Evolutionary conservation across 495 filamentous ascomycete species (phyloP).

Genomic region (Neurospora intermedia): DNA sequence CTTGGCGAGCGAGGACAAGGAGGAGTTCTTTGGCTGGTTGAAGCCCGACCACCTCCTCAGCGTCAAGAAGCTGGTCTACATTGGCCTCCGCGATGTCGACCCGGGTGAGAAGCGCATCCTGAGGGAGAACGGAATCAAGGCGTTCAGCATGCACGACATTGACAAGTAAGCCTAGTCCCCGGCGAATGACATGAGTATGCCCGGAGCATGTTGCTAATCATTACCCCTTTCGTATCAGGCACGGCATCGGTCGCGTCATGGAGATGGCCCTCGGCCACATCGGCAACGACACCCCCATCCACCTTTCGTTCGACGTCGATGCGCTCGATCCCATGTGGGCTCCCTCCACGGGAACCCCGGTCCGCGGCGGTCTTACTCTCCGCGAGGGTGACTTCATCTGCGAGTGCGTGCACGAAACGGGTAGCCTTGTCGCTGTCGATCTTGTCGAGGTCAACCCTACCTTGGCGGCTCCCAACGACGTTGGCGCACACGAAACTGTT

Average conservation of each 20-base stretch:
- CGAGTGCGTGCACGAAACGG: constrained; percentile 89
- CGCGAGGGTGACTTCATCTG: constrained; percentile 97
- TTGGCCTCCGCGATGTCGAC: constrained; percentile 90
- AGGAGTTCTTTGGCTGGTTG: constrained; percentile 82
- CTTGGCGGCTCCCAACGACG: constrained; percentile 48
- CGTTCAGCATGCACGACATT: constrained; percentile 98
- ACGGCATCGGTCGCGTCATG: constrained; percentile 92
- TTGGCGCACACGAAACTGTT: constrained; percentile 79
- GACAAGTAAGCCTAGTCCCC: constrained; percentile 49
- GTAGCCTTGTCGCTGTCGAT: constrained; percentile 83
- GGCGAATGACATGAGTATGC: background rate
- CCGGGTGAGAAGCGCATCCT: constrained; percentile 82
- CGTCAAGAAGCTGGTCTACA: constrained; percentile 88
- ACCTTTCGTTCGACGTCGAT: constrained; percentile 95
- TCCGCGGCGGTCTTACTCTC: constrained; percentile 89
- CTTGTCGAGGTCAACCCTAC: constrained; percentile 94
- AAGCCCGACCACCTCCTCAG: constrained; percentile 46
- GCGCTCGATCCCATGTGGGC: constrained; percentile 94
- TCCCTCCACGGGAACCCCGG: constrained; percentile 89
- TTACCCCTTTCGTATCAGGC: constrained; percentile 26
- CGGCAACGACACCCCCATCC: constrained; percentile 86
- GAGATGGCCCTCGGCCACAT: constrained; percentile 96
- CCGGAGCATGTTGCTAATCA: constrained; percentile 10
- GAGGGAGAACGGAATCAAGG: constrained; percentile 79
- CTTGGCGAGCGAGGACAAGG: constrained; percentile 59